phyloP scores from a whole-genome alignment of 1,284 basidiomycete species.

The Stygiomarasmius scandens region DNA sequence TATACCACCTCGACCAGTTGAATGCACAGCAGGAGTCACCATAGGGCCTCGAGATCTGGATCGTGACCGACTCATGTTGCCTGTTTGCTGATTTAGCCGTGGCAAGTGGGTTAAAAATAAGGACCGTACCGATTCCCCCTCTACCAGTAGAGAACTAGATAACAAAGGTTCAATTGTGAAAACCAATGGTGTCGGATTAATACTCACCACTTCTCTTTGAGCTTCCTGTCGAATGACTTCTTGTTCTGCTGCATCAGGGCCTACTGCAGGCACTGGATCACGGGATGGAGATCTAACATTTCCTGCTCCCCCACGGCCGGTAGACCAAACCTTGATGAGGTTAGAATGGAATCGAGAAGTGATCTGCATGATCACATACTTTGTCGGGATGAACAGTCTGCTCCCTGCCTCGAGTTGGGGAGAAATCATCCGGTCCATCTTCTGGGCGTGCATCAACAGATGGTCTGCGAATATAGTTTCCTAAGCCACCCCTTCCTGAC shows the following conservation, averaged over 20 bases:
- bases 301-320: slow-evolving; percentile 77
- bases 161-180: background rate
- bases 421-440: slow-evolving; percentile 48
- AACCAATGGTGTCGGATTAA: slow-evolving; percentile 5
- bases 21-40: background rate
- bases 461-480: slow-evolving; percentile 62
- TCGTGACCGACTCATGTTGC: slow-evolving; percentile 51
- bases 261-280: slow-evolving; percentile 42
- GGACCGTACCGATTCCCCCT: slow-evolving; percentile 41
- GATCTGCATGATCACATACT: slow-evolving; percentile 24
- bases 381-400: slow-evolving; percentile 37
- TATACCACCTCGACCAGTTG: slow-evolving; percentile 31
- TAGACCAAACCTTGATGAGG: slow-evolving; percentile 50
- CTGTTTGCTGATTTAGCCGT: slow-evolving; percentile 24
- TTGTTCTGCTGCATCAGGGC: slow-evolving; percentile 37
- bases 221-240: slow-evolving; percentile 46
- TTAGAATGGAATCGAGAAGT: slow-evolving; percentile 4
- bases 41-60: slow-evolving; percentile 26
- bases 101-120: background rate
- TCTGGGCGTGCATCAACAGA: slow-evolving; percentile 39
- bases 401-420: slow-evolving; percentile 59
- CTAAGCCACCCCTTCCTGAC: slow-evolving; percentile 67
- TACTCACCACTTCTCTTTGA: slow-evolving; percentile 33
- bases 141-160: slow-evolving; percentile 59
- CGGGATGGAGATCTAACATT: slow-evolving; percentile 77